Percentiles rank a stretch among this genome's conserved stretches.
These are phyloP conservation scores for Teratosphaeria destructans DNA, from an alignment of 2,329 filamentous ascomycete species.

Conservation along the genomic window DNA sequence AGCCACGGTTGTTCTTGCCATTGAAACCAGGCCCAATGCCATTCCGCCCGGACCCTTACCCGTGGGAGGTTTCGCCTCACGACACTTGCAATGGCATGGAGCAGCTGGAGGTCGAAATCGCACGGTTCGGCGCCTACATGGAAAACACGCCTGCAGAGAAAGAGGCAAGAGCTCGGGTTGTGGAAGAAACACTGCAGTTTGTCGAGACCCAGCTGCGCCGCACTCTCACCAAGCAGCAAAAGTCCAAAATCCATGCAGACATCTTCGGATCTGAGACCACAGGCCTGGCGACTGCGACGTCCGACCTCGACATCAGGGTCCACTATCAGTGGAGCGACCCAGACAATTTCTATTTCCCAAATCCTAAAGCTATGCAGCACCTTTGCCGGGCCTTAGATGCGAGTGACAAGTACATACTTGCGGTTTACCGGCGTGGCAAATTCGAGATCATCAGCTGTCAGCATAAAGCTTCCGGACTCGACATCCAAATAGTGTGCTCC, in stretches of 20 bases:
- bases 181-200: slow-evolving; percentile 15
- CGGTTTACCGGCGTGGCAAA: neutral
- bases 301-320: slow-evolving; percentile 44
- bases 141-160: slow-evolving; percentile 34
- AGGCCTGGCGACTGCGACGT: slow-evolving; percentile 42
- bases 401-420: neutral
- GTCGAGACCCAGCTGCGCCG: neutral
- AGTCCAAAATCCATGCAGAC: slow-evolving; percentile 20
- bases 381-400: neutral
- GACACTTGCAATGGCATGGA: neutral
- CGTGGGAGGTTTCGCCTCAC: neutral
- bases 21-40: neutral
- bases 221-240: neutral
- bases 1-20: neutral
- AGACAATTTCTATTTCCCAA: neutral
- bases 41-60: neutral
- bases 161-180: slow-evolving; percentile 25
- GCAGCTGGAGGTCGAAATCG: slow-evolving; percentile 30
- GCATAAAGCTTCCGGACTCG: slow-evolving; percentile 40
- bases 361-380: neutral
- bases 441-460: slow-evolving; percentile 33
- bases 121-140: slow-evolving; percentile 35
- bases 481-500: slow-evolving; percentile 42
- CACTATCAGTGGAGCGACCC: neutral
- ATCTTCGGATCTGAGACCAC: slow-evolving; percentile 45